Percentiles rank a stretch among this genome's conserved stretches.
These are phyloP conservation scores for Triangularia verruculosa DNA, from an alignment of 2,329 filamentous ascomycete genomes.

Conservation along the genomic window DNA sequence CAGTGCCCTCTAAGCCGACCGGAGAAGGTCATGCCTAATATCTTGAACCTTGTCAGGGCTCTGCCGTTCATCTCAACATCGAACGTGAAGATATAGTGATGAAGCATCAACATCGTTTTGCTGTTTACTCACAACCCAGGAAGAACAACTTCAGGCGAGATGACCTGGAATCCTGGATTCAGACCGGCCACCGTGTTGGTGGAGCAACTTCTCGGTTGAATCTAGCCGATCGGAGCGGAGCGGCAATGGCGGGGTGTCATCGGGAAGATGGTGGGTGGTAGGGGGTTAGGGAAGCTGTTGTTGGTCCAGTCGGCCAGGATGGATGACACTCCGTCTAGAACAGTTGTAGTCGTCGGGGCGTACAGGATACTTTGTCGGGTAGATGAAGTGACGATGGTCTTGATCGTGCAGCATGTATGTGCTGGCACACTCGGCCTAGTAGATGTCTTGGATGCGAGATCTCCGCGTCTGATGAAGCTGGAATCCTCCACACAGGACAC, in stretches of 20 bases:
- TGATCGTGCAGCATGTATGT: constrained; percentile 22
- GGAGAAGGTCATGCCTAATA: no score
- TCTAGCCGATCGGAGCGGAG: constrained; percentile 6
- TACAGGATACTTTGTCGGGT: background rate
- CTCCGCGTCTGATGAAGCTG: constrained; percentile 11
- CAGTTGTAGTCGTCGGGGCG: background rate
- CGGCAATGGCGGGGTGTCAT: background rate
- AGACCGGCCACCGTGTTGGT: background rate
- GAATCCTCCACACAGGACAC: background rate
- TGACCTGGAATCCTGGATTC: constrained; percentile 10
- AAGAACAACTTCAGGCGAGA: constrained; percentile 9
- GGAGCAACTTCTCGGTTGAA: constrained; percentile 5
- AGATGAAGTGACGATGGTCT: constrained; percentile 3
- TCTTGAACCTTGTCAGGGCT: background rate
- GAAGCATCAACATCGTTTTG: background rate
- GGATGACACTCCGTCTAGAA: background rate
- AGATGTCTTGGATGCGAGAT: constrained; percentile 19
- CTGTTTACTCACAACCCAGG: background rate
- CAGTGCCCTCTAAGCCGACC: background rate
- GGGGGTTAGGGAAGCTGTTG: background rate
- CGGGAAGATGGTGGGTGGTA: background rate
- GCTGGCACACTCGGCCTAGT: constrained; percentile 13
- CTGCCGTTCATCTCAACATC: background rate
- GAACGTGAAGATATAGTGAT: background rate
- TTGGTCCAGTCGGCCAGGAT: background rate